Evolutionary conservation across 2,329 filamentous ascomycete species (phyloP).

Genomic region (Eurotiales sp.): DNA sequence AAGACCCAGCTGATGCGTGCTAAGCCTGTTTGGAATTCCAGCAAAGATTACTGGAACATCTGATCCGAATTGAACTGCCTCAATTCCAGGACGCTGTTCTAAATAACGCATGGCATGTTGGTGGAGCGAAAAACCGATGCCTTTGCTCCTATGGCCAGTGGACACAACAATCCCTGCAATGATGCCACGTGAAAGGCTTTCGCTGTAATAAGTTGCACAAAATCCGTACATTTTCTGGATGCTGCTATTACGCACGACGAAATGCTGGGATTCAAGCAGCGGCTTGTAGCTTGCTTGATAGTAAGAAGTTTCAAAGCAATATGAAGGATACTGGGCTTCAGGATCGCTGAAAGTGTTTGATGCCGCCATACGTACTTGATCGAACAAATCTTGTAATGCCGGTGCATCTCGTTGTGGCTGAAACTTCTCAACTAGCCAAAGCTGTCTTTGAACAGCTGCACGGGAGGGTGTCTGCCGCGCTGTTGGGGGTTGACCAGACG

Average conservation of each 20-base stretch:
- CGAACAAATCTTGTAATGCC: slow-evolving; percentile 11
- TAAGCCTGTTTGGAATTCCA: slow-evolving; percentile 12
- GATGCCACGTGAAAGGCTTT: slow-evolving; percentile 6
- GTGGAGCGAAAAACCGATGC: slow-evolving; percentile 12
- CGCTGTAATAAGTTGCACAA: slow-evolving; percentile 12
- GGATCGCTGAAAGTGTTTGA: slow-evolving; percentile 15
- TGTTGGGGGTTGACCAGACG: slow-evolving; percentile 8
- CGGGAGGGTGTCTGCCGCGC: slow-evolving; percentile 2
- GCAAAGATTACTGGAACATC: slow-evolving; percentile 12
- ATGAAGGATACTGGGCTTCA: slow-evolving; percentile 14
- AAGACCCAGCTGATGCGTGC: slow-evolving; percentile 11
- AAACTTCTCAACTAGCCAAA: slow-evolving; percentile 13
- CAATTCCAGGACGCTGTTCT: slow-evolving; percentile 3
- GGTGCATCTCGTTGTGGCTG: slow-evolving; percentile 6
- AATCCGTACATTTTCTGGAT: slow-evolving; percentile 14
- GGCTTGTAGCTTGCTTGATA: slow-evolving; percentile 9
- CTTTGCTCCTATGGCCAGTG: slow-evolving; percentile 7
- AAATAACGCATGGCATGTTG: slow-evolving; percentile 10
- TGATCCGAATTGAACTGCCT: slow-evolving; percentile 11
- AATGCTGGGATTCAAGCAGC: slow-evolving; percentile 7
- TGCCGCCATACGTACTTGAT: slow-evolving; percentile 12
- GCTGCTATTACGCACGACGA: slow-evolving; percentile 12
- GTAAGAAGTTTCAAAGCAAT: slow-evolving; percentile 12
- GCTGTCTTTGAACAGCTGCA: slow-evolving; percentile 4
- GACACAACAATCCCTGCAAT: slow-evolving; percentile 14